Percentiles rank a stretch among this genome's conserved stretches.
These are phyloP conservation scores for Yarrowia sp. DNA, from an alignment of 805 yeast species.

Conservation along the genomic window DNA sequence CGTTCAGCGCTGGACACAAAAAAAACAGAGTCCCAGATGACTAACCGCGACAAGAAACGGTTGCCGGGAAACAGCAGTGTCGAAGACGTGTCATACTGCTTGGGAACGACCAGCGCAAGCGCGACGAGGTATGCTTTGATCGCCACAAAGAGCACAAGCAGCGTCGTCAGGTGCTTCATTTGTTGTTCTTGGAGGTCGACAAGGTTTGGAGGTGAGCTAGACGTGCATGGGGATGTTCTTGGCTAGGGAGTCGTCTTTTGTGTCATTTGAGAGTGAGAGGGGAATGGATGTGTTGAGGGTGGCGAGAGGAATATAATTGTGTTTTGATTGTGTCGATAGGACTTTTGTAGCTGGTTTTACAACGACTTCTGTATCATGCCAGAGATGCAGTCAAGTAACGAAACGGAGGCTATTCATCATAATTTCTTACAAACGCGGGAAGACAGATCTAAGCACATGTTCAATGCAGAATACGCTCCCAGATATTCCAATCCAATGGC, in stretches of 20 bases:
- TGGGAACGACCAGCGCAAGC: conserved; percentile 2
- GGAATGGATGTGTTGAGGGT: not conserved
- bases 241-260: no score
- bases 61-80: not conserved
- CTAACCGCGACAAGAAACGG: conserved; percentile 38
- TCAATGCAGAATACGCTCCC: no score
- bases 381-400: no score
- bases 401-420: no score
- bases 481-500: no score
- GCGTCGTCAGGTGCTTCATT: conserved; percentile 1
- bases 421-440: no score
- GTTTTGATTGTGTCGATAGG: no score
- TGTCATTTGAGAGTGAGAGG: not conserved
- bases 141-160: conserved; percentile 2
- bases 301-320: no score
- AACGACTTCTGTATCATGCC: no score
- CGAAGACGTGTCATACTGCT: conserved; percentile 21
- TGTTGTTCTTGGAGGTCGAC: not conserved
- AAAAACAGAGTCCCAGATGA: conserved; percentile 86
- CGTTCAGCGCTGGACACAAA: conserved; percentile 57
- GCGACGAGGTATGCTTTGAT: not conserved
- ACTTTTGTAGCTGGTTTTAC: no score
- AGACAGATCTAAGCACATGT: no score
- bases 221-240: not conserved
- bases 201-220: not conserved